These are phyloP conservation scores for Pichia rugopelliculosa DNA, from an alignment of 805 yeast species.

Conservation along the genomic window DNA sequence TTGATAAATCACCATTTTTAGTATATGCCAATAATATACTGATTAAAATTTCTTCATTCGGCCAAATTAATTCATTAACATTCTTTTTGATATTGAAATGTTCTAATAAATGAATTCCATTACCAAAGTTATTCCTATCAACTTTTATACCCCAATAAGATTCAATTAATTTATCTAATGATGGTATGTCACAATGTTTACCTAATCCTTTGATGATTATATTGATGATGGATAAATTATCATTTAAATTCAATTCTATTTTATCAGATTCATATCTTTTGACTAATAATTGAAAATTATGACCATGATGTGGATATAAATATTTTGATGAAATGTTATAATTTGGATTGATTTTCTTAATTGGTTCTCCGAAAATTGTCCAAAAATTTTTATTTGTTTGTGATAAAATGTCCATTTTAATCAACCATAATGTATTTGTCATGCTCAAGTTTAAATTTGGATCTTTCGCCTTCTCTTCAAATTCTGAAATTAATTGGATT, in stretches of 20 bases:
- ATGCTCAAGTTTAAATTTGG: conserved; percentile 7
- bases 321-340: neutral
- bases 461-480: conserved; percentile 13
- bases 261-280: conserved; percentile 6
- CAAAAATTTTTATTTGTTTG: conserved; percentile 20
- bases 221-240: neutral
- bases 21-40: conserved; percentile 26
- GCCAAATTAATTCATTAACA: conserved; percentile 17
- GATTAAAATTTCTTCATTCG: conserved; percentile 19
- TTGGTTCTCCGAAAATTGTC: conserved; percentile 16
- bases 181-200: conserved; percentile 19
- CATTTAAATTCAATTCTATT: neutral
- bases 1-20: conserved; percentile 22
- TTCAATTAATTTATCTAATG: conserved; percentile 20
- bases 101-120: conserved; percentile 1
- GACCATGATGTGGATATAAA: conserved; percentile 5
- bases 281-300: conserved; percentile 5
- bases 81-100: conserved; percentile 6
- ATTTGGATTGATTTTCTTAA: neutral
- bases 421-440: conserved; percentile 21
- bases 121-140: neutral
- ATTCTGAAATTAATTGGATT: conserved; percentile 14
- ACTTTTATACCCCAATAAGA: conserved; percentile 24
- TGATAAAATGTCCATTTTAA: conserved; percentile 20
- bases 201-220: conserved; percentile 17